Percentiles rank a stretch among this genome's conserved stretches.
Evolutionary conservation across 306 rosid species (phyloP).

Genomic region (Ammopiptanthus mongolicus): DNA sequence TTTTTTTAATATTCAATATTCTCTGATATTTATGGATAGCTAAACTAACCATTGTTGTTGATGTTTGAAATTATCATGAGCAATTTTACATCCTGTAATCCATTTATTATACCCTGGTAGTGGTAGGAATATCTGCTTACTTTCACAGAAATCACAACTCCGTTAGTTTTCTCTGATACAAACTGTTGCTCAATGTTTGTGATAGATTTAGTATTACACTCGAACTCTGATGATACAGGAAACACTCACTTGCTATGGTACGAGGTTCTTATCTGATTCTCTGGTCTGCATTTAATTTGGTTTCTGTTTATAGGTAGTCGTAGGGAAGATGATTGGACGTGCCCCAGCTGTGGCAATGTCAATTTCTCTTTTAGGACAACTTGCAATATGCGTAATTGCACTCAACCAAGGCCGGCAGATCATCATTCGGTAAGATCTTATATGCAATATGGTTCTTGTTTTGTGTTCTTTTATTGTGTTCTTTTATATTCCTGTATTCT

Average conservation of each 20-base stretch:
- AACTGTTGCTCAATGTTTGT: neutral
- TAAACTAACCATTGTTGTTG: neutral
- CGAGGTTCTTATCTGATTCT: neutral
- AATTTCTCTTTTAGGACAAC: slow-evolving; percentile 96
- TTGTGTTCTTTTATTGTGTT: too few relatives aligned
- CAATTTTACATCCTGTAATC: neutral
- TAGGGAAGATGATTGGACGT: slow-evolving; percentile 99
- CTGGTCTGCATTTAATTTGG: neutral
- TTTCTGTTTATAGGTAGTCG: slow-evolving; percentile 70
- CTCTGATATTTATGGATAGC: neutral
- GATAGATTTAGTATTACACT: neutral
- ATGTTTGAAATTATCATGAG: neutral
- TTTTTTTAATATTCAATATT: neutral
- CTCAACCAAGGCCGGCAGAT: slow-evolving; percentile 98
- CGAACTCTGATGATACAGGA: neutral
- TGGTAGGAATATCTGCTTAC: neutral
- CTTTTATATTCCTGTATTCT: neutral
- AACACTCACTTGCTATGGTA: neutral
- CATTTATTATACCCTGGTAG: neutral
- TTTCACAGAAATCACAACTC: neutral
- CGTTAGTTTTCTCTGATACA: neutral
- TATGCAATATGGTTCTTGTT: too few relatives aligned
- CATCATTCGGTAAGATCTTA: slow-evolving; percentile 63
- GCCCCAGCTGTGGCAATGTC: slow-evolving; percentile 97
- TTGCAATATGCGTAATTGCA: slow-evolving; percentile 98